Percentiles rank a stretch among this genome's conserved stretches.
Evolutionary conservation across 1,139 yeast species (phyloP).

Genomic region (Pichia sp.): DNA sequence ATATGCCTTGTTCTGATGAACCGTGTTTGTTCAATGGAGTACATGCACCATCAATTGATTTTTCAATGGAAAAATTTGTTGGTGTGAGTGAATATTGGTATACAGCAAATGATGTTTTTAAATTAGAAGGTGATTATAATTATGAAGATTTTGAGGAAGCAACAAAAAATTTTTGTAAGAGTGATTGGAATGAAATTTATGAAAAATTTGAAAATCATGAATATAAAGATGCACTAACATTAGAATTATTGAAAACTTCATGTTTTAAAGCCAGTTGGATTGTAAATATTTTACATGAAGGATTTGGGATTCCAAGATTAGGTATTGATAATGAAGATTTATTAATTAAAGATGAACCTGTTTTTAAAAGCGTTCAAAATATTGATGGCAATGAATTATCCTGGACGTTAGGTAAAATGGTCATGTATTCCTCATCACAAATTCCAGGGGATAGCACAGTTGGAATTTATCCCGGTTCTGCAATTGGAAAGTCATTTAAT

Average conservation of each 20-base stretch:
- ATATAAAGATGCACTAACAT: slow-evolving; percentile 43
- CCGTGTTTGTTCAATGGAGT: slow-evolving; percentile 80
- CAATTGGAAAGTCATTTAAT: neutral
- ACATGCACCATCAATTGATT: slow-evolving; percentile 70
- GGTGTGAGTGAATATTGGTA: slow-evolving; percentile 86
- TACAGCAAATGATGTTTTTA: slow-evolving; percentile 74
- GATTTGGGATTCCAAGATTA: slow-evolving; percentile 64
- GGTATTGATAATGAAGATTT: slow-evolving; percentile 39
- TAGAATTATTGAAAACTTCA: slow-evolving; percentile 49
- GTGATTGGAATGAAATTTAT: slow-evolving; percentile 52
- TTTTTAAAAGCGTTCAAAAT: slow-evolving; percentile 56
- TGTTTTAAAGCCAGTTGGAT: slow-evolving; percentile 87
- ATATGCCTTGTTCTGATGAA: slow-evolving; percentile 64
- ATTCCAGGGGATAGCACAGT: slow-evolving; percentile 17
- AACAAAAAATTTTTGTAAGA: slow-evolving; percentile 60
- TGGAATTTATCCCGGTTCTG: slow-evolving; percentile 19
- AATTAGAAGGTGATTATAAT: slow-evolving; percentile 71
- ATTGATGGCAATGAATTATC: slow-evolving; percentile 67
- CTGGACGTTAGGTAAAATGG: slow-evolving; percentile 82
- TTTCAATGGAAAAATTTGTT: slow-evolving; percentile 62
- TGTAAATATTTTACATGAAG: slow-evolving; percentile 68
- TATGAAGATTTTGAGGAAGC: slow-evolving; percentile 52
- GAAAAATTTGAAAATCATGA: slow-evolving; percentile 45
- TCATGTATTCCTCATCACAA: slow-evolving; percentile 42
- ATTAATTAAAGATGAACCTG: slow-evolving; percentile 27